Evolutionary conservation across 2,329 filamentous ascomycete species (phyloP), one percentile per base, ranked within the genome.

Genomic region (Colletotrichum sp.): DNA sequence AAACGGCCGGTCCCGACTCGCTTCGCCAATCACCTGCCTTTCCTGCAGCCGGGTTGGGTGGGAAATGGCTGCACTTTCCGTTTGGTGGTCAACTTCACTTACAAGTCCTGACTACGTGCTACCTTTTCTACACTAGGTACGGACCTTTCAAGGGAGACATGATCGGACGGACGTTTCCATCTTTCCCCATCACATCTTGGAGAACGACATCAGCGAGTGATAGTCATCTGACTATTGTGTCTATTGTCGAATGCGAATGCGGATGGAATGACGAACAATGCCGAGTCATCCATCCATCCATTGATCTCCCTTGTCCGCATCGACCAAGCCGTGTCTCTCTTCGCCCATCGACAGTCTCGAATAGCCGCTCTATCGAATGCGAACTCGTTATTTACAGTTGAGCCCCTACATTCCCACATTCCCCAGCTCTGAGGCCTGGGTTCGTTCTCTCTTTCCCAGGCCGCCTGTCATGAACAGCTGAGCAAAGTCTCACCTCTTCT

Each of bases 401-500:
- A 26, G 36, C 18, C 18, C 32, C 32, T 39, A 59, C 24, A 21
- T 21, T 52, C n/a, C 44, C 44, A 52, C 44, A 49, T 71, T 63
- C 44, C 66, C 26, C 44, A 49, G 49, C 28, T 59, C 21, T 6
- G 26, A 59, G 49, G 26, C 49, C 21, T 32, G n/a, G 57, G 16
- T 59, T 39, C 65, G 59, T 69, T 76, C 57, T 73, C 59, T 74
- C 18, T 52, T 26, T 39, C 60, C 49, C 26, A 34, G 44, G 36
- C 21, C 59, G 63, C 55, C 34, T 12, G 12, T 36, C 36, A 68
- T 13, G 39, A 59, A 8, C 44, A 60, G 70, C 26, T 34, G 55
- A 67, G 52, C 68, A 28, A 59, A 32, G 64, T 73, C 64, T 60
- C 57, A 60, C 73, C 52, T 69, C 66, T n/a, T 39, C 26, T 74